Conservation (phyloP, 2,329 filamentous ascomycete genomes). For the Chalaropsis thielavioides region DNA sequence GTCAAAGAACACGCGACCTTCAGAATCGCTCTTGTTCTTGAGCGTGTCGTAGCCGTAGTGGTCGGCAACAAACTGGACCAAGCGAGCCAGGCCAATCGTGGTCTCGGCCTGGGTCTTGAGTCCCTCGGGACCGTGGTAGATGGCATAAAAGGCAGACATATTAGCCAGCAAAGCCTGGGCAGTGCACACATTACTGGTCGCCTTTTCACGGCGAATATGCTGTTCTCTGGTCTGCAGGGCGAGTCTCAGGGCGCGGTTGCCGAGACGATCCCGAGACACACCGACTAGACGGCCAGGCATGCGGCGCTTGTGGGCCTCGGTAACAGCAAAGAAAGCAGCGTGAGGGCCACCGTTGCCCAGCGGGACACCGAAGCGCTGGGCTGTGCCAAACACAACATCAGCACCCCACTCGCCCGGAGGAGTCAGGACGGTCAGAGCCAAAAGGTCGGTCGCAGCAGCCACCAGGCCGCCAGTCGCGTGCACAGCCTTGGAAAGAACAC, state of each 20-base stretch:
- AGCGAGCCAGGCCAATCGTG: conserved; percentile 54
- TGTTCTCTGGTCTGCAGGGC: conserved; percentile 89
- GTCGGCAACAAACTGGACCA: conserved; percentile 50
- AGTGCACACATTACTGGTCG: conserved; percentile 94
- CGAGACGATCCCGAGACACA: conserved; percentile 78
- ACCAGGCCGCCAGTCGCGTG: conserved; percentile 68
- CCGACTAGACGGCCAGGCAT: conserved; percentile 84
- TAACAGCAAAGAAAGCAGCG: conserved; percentile 87
- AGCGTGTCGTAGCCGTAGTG: conserved; percentile 49
- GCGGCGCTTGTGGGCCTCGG: conserved; percentile 84
- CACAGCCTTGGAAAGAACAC: conserved; percentile 56
- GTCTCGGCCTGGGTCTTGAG: conserved; percentile 71
- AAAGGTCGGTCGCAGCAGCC: conserved; percentile 75
- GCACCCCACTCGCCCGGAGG: conserved; percentile 90
- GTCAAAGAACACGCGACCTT: conserved; percentile 56
- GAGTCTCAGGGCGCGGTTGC: conserved; percentile 65
- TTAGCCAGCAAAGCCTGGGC: conserved; percentile 88
- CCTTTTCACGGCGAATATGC: conserved; percentile 91
- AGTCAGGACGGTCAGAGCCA: conserved; percentile 74
- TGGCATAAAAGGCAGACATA: conserved; percentile 87
- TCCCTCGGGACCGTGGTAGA: conserved; percentile 81
- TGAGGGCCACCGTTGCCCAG: conserved; percentile 91
- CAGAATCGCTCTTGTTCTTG: conserved; percentile 39
- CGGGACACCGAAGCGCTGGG: conserved; percentile 82
- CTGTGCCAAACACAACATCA: conserved; percentile 86